Evolutionary conservation across 306 rosid species (phyloP).

Genomic region (Echinosophora koreensis): DNA sequence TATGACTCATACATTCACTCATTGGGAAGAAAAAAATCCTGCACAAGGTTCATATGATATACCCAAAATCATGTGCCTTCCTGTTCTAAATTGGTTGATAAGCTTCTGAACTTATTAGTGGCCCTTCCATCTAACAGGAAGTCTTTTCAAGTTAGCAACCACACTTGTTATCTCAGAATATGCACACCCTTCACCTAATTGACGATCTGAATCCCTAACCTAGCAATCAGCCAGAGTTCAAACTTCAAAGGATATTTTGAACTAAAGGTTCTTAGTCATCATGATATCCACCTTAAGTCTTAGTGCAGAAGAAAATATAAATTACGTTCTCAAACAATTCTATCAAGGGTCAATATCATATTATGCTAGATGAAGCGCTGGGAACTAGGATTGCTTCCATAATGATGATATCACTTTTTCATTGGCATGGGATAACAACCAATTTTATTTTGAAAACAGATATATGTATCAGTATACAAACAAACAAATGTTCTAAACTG

Average conservation of each 20-base stretch:
- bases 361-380: not conserved
- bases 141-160: slow-evolving; percentile 3
- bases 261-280: slow-evolving; percentile 25
- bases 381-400: slow-evolving; percentile 26
- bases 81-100: slow-evolving; percentile 20
- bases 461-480: not conserved
- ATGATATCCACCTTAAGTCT: slow-evolving; percentile 5
- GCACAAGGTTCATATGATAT: not conserved
- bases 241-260: no score
- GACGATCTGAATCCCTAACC: not conserved
- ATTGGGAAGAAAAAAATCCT: not conserved
- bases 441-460: not conserved
- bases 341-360: slow-evolving; percentile 17
- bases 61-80: slow-evolving; percentile 19
- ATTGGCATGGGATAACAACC: slow-evolving; percentile 25
- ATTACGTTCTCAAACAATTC: slow-evolving; percentile 6
- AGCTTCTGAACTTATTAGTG: not conserved
- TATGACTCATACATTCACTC: not conserved
- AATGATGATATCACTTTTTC: slow-evolving; percentile 16
- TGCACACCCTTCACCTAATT: slow-evolving; percentile 13
- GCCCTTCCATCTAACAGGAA: slow-evolving; percentile 25
- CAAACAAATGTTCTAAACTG: slow-evolving; percentile 23
- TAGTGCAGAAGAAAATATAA: not conserved
- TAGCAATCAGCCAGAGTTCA: not conserved
- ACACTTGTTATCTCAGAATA: not conserved